Conservation (phyloP, 345 rosid species). For the Melaleuca alternifolia region DNA sequence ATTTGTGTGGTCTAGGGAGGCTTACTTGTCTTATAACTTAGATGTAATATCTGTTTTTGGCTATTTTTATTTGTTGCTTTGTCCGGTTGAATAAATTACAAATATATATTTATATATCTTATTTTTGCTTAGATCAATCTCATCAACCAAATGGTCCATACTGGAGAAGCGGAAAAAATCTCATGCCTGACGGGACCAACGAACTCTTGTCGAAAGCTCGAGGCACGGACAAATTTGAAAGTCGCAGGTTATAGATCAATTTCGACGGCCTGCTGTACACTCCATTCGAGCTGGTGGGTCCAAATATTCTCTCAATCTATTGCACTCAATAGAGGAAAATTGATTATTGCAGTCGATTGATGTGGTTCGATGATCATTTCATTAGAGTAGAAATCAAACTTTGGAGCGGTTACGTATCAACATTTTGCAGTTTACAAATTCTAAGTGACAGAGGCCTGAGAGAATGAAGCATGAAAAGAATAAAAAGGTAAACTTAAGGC, state of each 20-base stretch:
- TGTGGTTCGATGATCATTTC: background rate
- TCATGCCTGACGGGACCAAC: background rate
- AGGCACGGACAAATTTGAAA: background rate
- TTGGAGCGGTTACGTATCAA: background rate
- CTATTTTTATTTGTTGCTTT: background rate
- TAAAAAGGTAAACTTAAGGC: too few relatives aligned
- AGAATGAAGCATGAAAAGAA: background rate
- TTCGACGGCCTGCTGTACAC: too few relatives aligned
- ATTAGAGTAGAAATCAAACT: background rate
- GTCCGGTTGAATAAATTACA: background rate
- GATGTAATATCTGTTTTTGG: background rate
- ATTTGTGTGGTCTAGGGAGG: constrained; percentile 2
- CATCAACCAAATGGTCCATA: background rate
- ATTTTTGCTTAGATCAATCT: background rate
- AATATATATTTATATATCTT: too few relatives aligned
- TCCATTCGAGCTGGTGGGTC: too few relatives aligned
- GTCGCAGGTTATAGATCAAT: background rate
- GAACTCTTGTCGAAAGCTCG: background rate
- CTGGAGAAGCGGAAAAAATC: background rate
- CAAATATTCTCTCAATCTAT: too few relatives aligned
- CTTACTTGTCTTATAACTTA: constrained; percentile 2
- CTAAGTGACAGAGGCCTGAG: background rate
- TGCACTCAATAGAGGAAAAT: too few relatives aligned
- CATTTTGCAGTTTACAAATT: background rate
- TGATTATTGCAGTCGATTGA: too few relatives aligned